Base-by-base conservation (phyloP, 768 basidiomycete genomes). In the Rhizopogon vulgaris region DNA sequence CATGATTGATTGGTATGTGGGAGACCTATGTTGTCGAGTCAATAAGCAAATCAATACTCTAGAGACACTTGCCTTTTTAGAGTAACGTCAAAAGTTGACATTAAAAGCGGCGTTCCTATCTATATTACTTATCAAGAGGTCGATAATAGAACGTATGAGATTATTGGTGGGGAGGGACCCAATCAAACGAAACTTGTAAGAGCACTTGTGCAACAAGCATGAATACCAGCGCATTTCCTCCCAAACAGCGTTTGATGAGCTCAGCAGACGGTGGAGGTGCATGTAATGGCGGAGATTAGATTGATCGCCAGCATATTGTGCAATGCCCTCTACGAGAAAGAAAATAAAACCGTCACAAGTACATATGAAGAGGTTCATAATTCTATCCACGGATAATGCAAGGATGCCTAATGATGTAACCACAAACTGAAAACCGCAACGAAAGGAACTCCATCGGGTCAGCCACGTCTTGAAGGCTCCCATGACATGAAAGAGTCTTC, bases 401-500 rank as follows among this genome's bases (percentile, higher is more conserved):
- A 10, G 14, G 8, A 46, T 34, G 18, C 32, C 22, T 22, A 46
- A 34, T 34, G 24, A 46, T 46, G 14, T 15, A 14, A 34, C 8
- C 34, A 12, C 43, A 30, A 15, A 18, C 4, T 22, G 22, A 22
- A 22, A n/a, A 4, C 28, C 15, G n/a, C 28, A n/a, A 49, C 10
- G n/a, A 39, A 27, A 41, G 3, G 25, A 30, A 32, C 1, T 24
- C 6, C 5, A 2, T 34, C 18, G 4, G 22, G 18, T 57, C 58
- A 73, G 32, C 60, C 48, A 43, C 68, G 68, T 32, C 73, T 69
- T 30, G 73, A 67, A 43, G 78, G 78, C 60, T 81, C 75, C 81
- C 82, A 84, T 56, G 76, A 76, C 80, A 82, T 82, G 58, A 83
- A 80, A 0, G 77, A 71, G 60, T 83, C 81, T 39, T 81, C 80